phyloP scores from a whole-genome alignment of 768 basidiomycete species.

The Trametes cinnabarina region DNA sequence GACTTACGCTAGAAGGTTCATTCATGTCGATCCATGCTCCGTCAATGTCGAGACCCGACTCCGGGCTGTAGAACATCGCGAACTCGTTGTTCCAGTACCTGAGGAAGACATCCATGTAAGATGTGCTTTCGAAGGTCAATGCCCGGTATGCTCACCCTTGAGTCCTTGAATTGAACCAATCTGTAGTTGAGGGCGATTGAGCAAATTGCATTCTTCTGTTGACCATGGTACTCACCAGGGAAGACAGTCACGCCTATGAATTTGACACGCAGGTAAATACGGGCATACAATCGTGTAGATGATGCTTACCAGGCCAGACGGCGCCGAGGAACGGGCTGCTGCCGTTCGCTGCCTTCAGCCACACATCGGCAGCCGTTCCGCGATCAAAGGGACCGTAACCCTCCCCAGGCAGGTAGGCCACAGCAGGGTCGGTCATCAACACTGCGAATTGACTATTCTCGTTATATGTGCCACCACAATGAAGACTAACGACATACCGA shows the following conservation, averaged over 20 bases:
- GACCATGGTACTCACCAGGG: constrained; percentile 38
- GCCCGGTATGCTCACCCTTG: constrained; percentile 39
- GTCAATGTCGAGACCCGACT: constrained; percentile 60
- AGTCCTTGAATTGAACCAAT: constrained; percentile 60
- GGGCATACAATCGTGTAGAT: too few relatives aligned
- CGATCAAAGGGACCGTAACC: constrained; percentile 54
- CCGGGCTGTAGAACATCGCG: constrained; percentile 49
- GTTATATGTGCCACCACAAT: too few relatives aligned
- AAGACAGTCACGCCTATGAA: constrained; percentile 53
- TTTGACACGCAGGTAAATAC: neutral
- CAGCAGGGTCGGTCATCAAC: constrained; percentile 73
- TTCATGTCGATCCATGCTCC: constrained; percentile 80
- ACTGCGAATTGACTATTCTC: constrained; percentile 35
- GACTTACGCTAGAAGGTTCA: constrained; percentile 61
- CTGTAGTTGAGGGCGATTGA: constrained; percentile 25
- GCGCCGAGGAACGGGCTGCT: constrained; percentile 50
- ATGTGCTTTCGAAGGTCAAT: neutral
- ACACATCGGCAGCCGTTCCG: constrained; percentile 53
- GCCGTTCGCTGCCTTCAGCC: constrained; percentile 62
- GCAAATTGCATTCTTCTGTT: neutral
- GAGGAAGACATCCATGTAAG: neutral
- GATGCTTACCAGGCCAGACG: constrained; percentile 58
- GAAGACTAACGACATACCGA: constrained; percentile 43
- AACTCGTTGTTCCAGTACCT: constrained; percentile 69
- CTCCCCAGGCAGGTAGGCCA: constrained; percentile 48